A percentile compares a stretch with the other conserved stretches of the same genome.
phyloP scores from a whole-genome alignment of 805 yeast genomes.

The Candida khao-thaluensis region DNA sequence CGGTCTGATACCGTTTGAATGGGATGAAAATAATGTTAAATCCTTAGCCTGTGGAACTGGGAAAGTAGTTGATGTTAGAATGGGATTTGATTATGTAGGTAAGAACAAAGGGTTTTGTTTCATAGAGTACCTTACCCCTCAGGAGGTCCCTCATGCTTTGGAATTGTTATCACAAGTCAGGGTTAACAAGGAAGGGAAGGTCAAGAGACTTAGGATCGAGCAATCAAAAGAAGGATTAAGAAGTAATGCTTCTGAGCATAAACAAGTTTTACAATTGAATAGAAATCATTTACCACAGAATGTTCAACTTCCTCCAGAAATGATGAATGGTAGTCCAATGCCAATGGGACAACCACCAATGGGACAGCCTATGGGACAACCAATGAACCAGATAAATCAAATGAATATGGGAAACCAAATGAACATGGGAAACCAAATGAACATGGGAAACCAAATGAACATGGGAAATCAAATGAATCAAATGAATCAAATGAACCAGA shows the following conservation, averaged over 20 bases:
- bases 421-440: background rate
- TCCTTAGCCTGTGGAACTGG: conserved; percentile 73
- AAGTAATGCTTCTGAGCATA: conserved; percentile 31
- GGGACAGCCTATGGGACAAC: background rate
- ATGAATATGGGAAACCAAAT: background rate
- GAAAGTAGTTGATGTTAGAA: conserved; percentile 62
- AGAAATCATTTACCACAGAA: conserved; percentile 52
- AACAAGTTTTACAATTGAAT: conserved; percentile 44
- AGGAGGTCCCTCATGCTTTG: conserved; percentile 53
- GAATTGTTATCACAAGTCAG: conserved; percentile 43
- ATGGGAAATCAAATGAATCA: background rate
- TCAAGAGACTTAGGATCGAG: conserved; percentile 54
- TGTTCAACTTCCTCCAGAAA: conserved; percentile 56
- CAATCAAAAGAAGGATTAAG: conserved; percentile 60
- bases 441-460: conserved; percentile 2
- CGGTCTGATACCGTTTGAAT: conserved; percentile 67
- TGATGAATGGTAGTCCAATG: conserved; percentile 19
- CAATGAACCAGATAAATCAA: background rate
- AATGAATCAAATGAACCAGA: conserved; percentile 5
- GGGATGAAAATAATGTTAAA: conserved; percentile 64
- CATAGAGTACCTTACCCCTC: conserved; percentile 53
- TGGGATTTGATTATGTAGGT: conserved; percentile 58
- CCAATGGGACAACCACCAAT: background rate
- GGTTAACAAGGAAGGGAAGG: conserved; percentile 32
- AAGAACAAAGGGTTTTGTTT: conserved; percentile 68